A percentile compares a stretch with the other conserved stretches of the same genome.
phyloP scores from a whole-genome alignment of 305 asterid genomes.

The Fraxinus latifolia region DNA sequence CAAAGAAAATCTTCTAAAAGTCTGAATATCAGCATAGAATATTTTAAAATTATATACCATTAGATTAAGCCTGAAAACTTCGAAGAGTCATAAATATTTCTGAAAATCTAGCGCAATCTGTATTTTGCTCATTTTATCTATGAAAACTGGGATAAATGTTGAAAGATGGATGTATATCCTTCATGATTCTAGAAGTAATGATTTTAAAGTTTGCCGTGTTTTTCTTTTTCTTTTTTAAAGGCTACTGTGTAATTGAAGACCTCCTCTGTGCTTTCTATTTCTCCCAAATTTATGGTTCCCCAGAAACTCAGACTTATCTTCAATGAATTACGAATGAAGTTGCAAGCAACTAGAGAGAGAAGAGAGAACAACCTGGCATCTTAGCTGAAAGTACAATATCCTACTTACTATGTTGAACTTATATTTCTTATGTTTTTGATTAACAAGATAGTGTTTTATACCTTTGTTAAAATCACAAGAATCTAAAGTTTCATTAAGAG shows the following conservation, averaged over 20 bases:
- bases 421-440: not conserved
- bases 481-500: not conserved
- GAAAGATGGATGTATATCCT: not conserved
- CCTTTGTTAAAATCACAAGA: not conserved
- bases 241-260: not conserved
- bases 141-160: not conserved
- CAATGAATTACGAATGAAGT: not conserved
- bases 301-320: not conserved
- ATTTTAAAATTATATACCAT: not conserved
- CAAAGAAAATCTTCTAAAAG: not conserved
- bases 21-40: not conserved
- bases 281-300: not conserved
- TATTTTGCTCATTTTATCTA: not conserved
- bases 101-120: not conserved
- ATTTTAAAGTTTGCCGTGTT: not conserved
- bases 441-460: not conserved
- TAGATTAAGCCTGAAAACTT: not conserved
- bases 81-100: not conserved
- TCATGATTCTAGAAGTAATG: not conserved
- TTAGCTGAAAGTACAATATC: not conserved
- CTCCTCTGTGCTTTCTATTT: not conserved
- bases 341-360: not conserved
- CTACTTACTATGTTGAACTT: not conserved
- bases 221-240: not conserved
- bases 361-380: not conserved